Evolutionary conservation across 768 basidiomycete species (phyloP).

Genomic region (Calocera cornea): DNA sequence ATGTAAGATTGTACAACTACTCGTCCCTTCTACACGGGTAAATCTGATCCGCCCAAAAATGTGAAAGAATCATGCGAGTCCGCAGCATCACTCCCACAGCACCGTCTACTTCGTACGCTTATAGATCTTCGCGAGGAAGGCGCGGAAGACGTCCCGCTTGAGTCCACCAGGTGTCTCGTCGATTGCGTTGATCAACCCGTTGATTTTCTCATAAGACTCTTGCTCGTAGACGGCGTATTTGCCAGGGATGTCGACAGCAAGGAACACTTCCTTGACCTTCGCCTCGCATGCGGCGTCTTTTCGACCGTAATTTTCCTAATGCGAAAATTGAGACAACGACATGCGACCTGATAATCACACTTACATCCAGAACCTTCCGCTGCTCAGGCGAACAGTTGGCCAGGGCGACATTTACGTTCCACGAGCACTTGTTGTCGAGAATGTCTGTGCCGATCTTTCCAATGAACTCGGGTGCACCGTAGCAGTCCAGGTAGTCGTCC

Average conservation of each 20-base stretch:
- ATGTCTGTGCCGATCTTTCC: constrained; percentile 99
- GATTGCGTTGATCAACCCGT: constrained; percentile 53
- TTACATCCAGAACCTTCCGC: constrained; percentile 32
- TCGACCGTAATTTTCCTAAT: constrained; percentile 56
- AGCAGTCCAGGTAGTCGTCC: constrained; percentile 92
- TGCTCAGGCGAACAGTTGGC: constrained; percentile 29
- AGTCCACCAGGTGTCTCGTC: constrained; percentile 38
- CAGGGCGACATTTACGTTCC: constrained; percentile 86
- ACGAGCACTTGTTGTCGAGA: constrained; percentile 96
- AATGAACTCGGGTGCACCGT: constrained; percentile 76
- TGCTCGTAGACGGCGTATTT: constrained; percentile 73
- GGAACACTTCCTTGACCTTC: constrained; percentile 56
- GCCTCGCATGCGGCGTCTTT: constrained; percentile 45
- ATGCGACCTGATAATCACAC: constrained; percentile 9
- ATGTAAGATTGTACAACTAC: too few species aligned
- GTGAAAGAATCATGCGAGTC: too few species aligned
- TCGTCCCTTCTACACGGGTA: too few species aligned
- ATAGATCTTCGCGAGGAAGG: constrained; percentile 80
- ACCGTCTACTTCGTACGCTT: constrained; percentile 36
- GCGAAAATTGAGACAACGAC: constrained; percentile 32
- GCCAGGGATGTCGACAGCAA: constrained; percentile 48
- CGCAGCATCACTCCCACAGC: too few species aligned
- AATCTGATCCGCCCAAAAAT: too few species aligned
- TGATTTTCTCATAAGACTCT: constrained; percentile 50
- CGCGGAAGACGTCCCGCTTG: constrained; percentile 59